Conservation (phyloP, 140 eudicot species). For the Anethum foeniculum region DNA sequence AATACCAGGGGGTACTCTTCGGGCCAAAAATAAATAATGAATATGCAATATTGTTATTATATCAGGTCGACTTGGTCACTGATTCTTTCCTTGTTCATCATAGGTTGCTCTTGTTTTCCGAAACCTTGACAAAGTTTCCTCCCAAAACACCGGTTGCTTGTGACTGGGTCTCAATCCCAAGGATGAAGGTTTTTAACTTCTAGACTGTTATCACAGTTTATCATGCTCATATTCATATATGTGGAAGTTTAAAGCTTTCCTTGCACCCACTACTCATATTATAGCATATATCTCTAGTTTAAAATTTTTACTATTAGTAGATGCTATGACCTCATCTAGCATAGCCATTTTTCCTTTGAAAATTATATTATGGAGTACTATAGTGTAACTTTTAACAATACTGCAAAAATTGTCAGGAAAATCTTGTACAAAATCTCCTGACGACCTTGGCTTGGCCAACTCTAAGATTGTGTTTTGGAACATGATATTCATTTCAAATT, state of each 20-base stretch:
- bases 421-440: neutral
- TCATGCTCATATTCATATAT: neutral
- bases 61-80: neutral
- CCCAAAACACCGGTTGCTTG: neutral
- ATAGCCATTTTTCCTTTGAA: neutral
- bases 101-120: slow-evolving; percentile 4
- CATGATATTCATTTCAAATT: too few species aligned
- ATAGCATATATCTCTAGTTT: neutral
- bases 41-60: neutral
- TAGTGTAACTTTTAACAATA: neutral
- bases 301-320: neutral
- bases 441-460: neutral
- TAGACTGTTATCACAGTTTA: neutral
- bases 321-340: neutral
- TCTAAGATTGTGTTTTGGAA: neutral
- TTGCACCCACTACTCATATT: neutral
- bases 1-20: slow-evolving; percentile 5
- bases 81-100: slow-evolving; percentile 4
- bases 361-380: neutral
- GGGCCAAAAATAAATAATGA: neutral
- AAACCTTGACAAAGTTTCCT: neutral
- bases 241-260: neutral
- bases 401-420: neutral
- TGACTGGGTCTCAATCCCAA: slow-evolving; percentile 17
- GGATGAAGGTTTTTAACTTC: slow-evolving; percentile 15